A percentile compares a stretch with the other conserved stretches of the same genome.
These are phyloP conservation scores for Agrocybe chaxingu DNA, from an alignment of 768 basidiomycete species.

Conservation along the genomic window DNA sequence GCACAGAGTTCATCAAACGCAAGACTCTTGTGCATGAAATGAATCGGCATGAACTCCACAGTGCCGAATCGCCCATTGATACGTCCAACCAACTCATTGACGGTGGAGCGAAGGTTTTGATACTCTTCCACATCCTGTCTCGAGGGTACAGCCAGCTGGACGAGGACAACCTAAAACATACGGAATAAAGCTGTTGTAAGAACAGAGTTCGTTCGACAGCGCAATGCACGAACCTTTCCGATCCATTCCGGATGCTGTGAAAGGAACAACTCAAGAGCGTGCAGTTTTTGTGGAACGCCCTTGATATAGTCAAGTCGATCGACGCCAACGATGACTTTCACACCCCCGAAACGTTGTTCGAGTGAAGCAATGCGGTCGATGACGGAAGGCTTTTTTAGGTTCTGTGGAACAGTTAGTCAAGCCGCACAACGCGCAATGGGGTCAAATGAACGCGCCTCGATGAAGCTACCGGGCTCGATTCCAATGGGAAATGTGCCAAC, in stretches of 20 bases:
- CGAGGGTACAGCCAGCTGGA: constrained; percentile 96
- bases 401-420: constrained; percentile 37
- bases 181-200: constrained; percentile 4
- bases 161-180: constrained; percentile 74
- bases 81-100: constrained; percentile 96
- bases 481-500: constrained; percentile 99
- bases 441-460: constrained; percentile 49
- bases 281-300: constrained; percentile 97
- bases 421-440: neutral
- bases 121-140: constrained; percentile 99
- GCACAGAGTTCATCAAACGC: constrained; percentile 94
- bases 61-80: constrained; percentile 99
- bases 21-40: constrained; percentile 97
- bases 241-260: constrained; percentile 99
- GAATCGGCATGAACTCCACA: constrained; percentile 99
- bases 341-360: constrained; percentile 87
- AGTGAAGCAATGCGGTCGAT: constrained; percentile 75
- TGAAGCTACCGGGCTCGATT: constrained; percentile 92
- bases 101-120: constrained; percentile 91
- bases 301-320: constrained; percentile 99
- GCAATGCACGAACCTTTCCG: constrained; percentile 64
- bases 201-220: neutral
- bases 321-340: constrained; percentile 97
- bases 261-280: constrained; percentile 94
- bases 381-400: constrained; percentile 78